Conservation (phyloP, 441 rosid species). For the Pelargonium cotyledonis region DNA sequence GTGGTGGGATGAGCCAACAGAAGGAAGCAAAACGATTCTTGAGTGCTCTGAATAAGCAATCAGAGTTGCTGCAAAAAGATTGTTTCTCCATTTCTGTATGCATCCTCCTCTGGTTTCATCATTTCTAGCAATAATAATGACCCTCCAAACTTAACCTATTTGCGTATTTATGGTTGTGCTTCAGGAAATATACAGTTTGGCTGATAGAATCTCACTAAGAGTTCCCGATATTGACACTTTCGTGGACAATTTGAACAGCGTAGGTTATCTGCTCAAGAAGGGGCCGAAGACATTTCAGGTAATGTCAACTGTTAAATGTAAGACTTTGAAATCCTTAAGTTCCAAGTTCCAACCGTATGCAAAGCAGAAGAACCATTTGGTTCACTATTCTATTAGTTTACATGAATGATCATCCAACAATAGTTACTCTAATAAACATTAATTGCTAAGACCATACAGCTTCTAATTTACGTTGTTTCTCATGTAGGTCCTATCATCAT, state of each 20-base stretch:
- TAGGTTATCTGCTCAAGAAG: slow-evolving; percentile 81
- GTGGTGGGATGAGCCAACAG: slow-evolving; percentile 99
- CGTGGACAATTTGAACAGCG: slow-evolving; percentile 82
- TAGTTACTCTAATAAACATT: background rate
- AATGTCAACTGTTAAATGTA: slow-evolving; percentile 11
- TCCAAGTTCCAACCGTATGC: background rate
- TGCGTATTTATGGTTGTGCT: slow-evolving; percentile 10
- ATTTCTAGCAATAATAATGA: slow-evolving; percentile 11
- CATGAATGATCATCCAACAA: background rate
- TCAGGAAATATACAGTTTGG: slow-evolving; percentile 95
- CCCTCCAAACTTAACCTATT: slow-evolving; percentile 11
- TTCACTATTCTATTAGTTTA: too few relatives aligned
- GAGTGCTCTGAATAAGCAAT: slow-evolving; percentile 84
- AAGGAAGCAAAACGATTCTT: slow-evolving; percentile 94
- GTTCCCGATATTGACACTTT: slow-evolving; percentile 93
- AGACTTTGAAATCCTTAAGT: slow-evolving; percentile 6
- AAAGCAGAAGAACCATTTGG: background rate
- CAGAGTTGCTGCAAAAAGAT: slow-evolving; percentile 88
- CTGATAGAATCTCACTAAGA: slow-evolving; percentile 82
- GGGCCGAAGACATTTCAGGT: slow-evolving; percentile 97
- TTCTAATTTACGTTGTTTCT: slow-evolving; percentile 6
- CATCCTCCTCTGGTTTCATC: slow-evolving; percentile 16
- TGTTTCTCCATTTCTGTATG: slow-evolving; percentile 80
- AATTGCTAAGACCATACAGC: background rate
- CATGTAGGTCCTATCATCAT: slow-evolving; percentile 75